Evolutionary conservation across 2,329 filamentous ascomycete species (phyloP), one percentile per base, ranked within the genome.

Genomic region (Akanthomyces muscarius): DNA sequence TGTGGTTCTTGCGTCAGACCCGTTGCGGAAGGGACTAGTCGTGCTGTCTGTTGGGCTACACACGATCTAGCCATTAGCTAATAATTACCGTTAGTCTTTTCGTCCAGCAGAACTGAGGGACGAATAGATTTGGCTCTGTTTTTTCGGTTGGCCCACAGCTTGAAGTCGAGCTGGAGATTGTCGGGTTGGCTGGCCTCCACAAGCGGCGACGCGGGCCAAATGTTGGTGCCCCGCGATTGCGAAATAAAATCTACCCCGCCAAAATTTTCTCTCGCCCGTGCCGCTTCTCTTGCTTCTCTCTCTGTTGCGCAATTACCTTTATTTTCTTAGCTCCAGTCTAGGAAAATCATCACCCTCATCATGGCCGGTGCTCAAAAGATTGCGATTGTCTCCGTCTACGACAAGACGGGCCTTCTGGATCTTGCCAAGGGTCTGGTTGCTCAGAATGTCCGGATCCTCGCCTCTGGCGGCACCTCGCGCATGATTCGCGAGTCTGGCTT

Each of bases 401-500:
- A 99, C 85, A 99, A 99, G 88, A 98, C 94, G 63, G 95, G 93
- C 65, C 86, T 97, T 69, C 81, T 97, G 69, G 93, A 97, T 78
- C 84, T 97, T 70, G 92, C 92, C 71, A 96, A 96, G 79, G 92
- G 92, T 70, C 86, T 97, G 57, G 85, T 90, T 73, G 86, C 94
- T 82, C 86, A 96, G 74, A 89, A 95, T 86, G 90, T 97, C 70
- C 90, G 92, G 69, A 89, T 99, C 68, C 85, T 99, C 64, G 95
- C 95, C 61, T 98, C 94, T 63, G 95, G 95, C 65, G 95, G 95
- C 71, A 99, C 95, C 54, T 89, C 95, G 68, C 95, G 89, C 80
- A 90, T 98, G 90, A 97, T 98, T 71, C 89, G 95, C 74, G 95
- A 99, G 76, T 95, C 92, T 70, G 92, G 92, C 54, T 96, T 99